phyloP scores from a whole-genome alignment of 192 early-diverging fungal genomes.

The Geosiphon pyriformis region DNA sequence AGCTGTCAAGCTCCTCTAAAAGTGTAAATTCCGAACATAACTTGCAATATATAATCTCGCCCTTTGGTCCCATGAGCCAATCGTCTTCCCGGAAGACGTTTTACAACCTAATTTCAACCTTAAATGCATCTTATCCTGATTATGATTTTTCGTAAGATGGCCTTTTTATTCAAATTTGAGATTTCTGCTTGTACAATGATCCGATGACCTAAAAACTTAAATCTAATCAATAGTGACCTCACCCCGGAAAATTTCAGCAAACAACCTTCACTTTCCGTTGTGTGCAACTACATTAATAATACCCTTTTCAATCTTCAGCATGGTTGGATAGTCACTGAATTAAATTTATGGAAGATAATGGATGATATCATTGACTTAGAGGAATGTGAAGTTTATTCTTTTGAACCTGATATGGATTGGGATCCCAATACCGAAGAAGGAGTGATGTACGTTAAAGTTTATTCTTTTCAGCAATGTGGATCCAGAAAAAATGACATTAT shows the following conservation, averaged over 20 bases:
- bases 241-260: constrained; percentile 73
- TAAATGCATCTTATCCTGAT: constrained; percentile 95
- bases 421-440: constrained; percentile 92
- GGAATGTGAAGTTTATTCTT: constrained; percentile 88
- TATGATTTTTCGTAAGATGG: constrained; percentile 92
- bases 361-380: constrained; percentile 79
- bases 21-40: constrained; percentile 63
- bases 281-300: constrained; percentile 79
- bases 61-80: constrained; percentile 87
- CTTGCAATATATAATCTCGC: constrained; percentile 65
- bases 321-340: constrained; percentile 51
- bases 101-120: constrained; percentile 91
- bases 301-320: constrained; percentile 82
- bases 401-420: constrained; percentile 77
- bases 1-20: constrained; percentile 54
- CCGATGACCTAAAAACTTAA: too few species aligned
- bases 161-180: too few species aligned
- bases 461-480: too few species aligned
- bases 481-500: too few species aligned
- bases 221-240: constrained; percentile 65
- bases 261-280: constrained; percentile 65
- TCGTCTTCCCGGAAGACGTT: constrained; percentile 79
- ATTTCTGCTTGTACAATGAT: too few species aligned
- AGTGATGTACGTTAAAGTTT: constrained; percentile 72
- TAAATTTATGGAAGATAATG: constrained; percentile 81